Evolutionary conservation across 306 rosid genomes (phyloP).

Genomic region (Parietaria judaica): DNA sequence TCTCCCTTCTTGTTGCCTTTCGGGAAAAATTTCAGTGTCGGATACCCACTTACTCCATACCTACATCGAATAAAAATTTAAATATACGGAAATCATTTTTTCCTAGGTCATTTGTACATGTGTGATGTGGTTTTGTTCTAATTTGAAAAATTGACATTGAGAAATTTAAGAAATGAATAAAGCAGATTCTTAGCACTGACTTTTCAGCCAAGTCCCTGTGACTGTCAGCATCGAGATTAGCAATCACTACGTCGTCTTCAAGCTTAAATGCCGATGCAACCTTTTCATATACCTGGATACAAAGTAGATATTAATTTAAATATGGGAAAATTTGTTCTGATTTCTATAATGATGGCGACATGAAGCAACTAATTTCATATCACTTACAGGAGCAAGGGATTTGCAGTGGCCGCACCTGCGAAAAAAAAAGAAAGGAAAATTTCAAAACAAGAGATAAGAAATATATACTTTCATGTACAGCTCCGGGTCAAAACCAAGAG

Average conservation of each 20-base stretch:
- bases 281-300: constrained; percentile 64
- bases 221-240: constrained; percentile 66
- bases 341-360: background rate
- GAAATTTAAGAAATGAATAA: constrained; percentile 6
- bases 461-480: background rate
- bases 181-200: constrained; percentile 36
- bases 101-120: background rate
- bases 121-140: background rate
- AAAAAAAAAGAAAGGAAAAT: constrained; percentile 10
- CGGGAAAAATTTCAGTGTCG: constrained; percentile 79
- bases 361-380: constrained; percentile 8
- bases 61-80: constrained; percentile 29
- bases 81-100: constrained; percentile 10
- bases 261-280: constrained; percentile 68
- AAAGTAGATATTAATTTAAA: constrained; percentile 13
- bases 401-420: constrained; percentile 97
- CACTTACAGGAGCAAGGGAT: constrained; percentile 81
- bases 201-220: constrained; percentile 68
- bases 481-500: background rate
- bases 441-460: background rate
- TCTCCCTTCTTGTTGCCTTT: constrained; percentile 70
- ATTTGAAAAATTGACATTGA: background rate
- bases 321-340: background rate
- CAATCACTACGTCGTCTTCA: constrained; percentile 67
- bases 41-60: constrained; percentile 71